Conservation (phyloP, 1,284 basidiomycete genomes). For the Fomitopsis palustris region DNA sequence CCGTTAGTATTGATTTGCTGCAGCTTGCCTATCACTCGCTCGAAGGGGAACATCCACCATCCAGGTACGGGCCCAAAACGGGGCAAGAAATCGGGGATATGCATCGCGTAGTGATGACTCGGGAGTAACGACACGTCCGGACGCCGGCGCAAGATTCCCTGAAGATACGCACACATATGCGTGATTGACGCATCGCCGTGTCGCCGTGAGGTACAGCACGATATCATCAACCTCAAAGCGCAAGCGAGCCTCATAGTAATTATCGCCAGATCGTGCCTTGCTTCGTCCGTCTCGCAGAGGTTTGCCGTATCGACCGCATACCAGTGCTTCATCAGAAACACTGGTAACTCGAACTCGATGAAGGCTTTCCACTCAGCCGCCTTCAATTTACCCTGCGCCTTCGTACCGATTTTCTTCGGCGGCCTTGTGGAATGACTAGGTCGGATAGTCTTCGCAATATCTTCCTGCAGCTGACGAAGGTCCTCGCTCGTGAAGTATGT, state of each 20-base stretch:
- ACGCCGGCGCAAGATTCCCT: too few relatives aligned
- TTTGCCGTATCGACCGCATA: slow-evolving; percentile 4
- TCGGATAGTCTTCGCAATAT: slow-evolving; percentile 6
- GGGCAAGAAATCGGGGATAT: slow-evolving; percentile 27
- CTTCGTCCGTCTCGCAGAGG: not conserved
- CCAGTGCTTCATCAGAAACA: slow-evolving; percentile 30
- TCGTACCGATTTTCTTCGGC: slow-evolving; percentile 30
- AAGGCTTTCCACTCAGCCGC: slow-evolving; percentile 35
- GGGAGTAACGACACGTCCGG: not conserved
- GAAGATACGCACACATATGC: too few relatives aligned
- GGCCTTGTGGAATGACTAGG: slow-evolving; percentile 29
- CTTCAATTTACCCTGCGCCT: slow-evolving; percentile 29
- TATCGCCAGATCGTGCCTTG: too few relatives aligned
- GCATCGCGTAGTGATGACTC: slow-evolving; percentile 30
- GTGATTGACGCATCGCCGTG: too few relatives aligned
- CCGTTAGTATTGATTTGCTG: slow-evolving; percentile 26
- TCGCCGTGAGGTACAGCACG: too few relatives aligned
- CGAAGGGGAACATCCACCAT: slow-evolving; percentile 29
- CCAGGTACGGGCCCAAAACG: slow-evolving; percentile 29
- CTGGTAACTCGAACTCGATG: slow-evolving; percentile 27
- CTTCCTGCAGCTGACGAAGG: not conserved
- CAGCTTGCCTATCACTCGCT: slow-evolving; percentile 20
- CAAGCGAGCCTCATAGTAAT: too few relatives aligned
- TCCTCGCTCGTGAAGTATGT: not conserved
- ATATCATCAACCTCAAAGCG: too few relatives aligned